These are phyloP conservation scores for Salvia hispanica DNA, from an alignment of 257 asterid species.

Conservation along the genomic window DNA sequence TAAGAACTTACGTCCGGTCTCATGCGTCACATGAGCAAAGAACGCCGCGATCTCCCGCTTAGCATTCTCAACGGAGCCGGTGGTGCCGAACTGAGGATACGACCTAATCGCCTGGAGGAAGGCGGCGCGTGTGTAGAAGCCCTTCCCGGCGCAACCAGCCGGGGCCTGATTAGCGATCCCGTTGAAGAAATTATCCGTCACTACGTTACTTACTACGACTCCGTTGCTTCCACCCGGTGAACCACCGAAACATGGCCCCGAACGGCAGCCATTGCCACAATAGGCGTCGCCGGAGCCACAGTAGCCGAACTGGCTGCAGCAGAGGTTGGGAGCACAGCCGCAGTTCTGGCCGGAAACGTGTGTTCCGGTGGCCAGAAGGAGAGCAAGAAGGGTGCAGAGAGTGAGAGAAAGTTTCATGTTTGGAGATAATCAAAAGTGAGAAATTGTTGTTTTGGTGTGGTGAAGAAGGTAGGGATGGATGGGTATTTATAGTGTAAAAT, in stretches of 20 bases:
- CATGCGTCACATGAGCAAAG: constrained; percentile 59
- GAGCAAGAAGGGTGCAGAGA: too few species aligned
- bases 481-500: too few species aligned
- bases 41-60: constrained; percentile 62
- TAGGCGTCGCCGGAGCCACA: constrained; percentile 44
- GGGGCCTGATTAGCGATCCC: constrained; percentile 41
- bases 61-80: constrained; percentile 37
- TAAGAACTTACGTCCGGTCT: constrained; percentile 60
- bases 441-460: too few species aligned
- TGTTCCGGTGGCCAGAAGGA: too few species aligned
- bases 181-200: constrained; percentile 36
- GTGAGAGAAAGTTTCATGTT: too few species aligned
- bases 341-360: too few species aligned
- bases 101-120: constrained; percentile 30
- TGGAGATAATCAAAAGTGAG: too few species aligned
- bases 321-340: too few species aligned
- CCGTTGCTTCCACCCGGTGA: background rate
- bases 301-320: background rate
- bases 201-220: constrained; percentile 28
- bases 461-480: too few species aligned
- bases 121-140: constrained; percentile 45
- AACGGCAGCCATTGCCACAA: constrained; percentile 47
- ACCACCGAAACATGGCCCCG: too few species aligned
- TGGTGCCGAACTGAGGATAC: constrained; percentile 40
- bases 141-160: constrained; percentile 44